Conservation (phyloP, 306 rosid genomes). For the Citrullus colocynthis region DNA sequence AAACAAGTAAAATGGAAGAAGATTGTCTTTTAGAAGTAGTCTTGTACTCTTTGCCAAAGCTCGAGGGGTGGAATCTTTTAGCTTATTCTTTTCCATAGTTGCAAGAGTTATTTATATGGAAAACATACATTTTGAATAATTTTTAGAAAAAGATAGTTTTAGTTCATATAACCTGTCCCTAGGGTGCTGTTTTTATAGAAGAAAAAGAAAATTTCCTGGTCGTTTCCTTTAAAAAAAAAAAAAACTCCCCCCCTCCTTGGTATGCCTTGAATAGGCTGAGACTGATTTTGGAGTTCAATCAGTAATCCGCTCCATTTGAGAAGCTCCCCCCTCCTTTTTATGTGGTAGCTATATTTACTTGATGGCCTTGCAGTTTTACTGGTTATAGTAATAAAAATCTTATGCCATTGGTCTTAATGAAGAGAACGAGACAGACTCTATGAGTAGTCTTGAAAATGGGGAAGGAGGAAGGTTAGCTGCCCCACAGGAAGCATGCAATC, state of each 20-base stretch:
- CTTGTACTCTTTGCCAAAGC: neutral
- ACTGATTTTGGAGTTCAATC: neutral
- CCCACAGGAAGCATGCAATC: slow-evolving; percentile 91
- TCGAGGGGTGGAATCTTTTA: neutral
- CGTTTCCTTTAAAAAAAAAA: too few relatives aligned
- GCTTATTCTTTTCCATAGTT: neutral
- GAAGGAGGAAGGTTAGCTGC: slow-evolving; percentile 77
- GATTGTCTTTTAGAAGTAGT: neutral
- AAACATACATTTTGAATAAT: neutral
- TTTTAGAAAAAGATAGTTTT: neutral
- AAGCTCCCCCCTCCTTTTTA: neutral
- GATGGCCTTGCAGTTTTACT: neutral
- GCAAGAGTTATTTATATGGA: neutral
- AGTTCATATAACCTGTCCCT: neutral
- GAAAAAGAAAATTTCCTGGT: neutral
- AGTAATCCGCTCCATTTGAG: neutral
- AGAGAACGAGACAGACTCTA: slow-evolving; percentile 82
- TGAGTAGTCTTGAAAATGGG: slow-evolving; percentile 66
- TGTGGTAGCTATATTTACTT: neutral
- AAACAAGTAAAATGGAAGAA: neutral
- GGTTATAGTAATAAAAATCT: neutral
- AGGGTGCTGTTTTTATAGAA: neutral
- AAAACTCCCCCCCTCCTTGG: neutral
- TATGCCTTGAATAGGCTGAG: neutral
- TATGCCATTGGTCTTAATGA: slow-evolving; percentile 17